Conservation (phyloP, 768 basidiomycete species). For the Chalciporus piperatus region DNA sequence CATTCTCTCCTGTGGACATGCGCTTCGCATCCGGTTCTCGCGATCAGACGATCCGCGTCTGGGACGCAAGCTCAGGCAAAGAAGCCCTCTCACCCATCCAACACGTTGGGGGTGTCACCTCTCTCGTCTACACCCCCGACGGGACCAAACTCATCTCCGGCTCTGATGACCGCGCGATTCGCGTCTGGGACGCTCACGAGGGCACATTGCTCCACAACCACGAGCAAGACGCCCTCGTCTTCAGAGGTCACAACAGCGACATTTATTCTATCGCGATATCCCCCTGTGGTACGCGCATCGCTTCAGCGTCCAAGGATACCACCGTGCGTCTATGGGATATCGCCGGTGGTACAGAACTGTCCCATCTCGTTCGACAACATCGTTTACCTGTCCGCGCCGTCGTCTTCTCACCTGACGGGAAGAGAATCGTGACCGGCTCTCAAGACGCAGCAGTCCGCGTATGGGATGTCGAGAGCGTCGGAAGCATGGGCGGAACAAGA, state of each 20-base stretch:
- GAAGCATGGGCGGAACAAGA: conserved; percentile 22
- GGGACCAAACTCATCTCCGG: conserved; percentile 28
- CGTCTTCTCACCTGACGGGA: conserved; percentile 27
- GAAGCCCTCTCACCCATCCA: conserved; percentile 13
- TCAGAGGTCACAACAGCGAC: conserved; percentile 22
- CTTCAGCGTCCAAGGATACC: conserved; percentile 30
- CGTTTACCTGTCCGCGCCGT: conserved; percentile 24
- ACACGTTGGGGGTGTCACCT: conserved; percentile 21
- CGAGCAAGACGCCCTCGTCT: conserved; percentile 6
- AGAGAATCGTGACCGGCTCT: conserved; percentile 27
- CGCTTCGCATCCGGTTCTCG: conserved; percentile 31
- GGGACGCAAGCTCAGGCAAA: conserved; percentile 25
- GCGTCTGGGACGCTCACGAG: conserved; percentile 27
- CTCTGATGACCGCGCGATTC: conserved; percentile 29
- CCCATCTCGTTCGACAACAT: conserved; percentile 28
- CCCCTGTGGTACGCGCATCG: conserved; percentile 28
- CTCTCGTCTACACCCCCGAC: conserved; percentile 30
- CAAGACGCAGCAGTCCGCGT: conserved; percentile 27
- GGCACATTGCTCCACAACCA: conserved; percentile 17
- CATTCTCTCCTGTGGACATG: conserved; percentile 27
- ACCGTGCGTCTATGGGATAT: conserved; percentile 32
- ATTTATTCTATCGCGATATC: conserved; percentile 30
- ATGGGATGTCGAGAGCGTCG: conserved; percentile 30
- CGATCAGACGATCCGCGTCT: conserved; percentile 28
- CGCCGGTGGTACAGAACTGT: conserved; percentile 15